These are phyloP conservation scores for Stemphylium vesicarium DNA, from an alignment of 2,329 filamentous ascomycete species.

Conservation along the genomic window DNA sequence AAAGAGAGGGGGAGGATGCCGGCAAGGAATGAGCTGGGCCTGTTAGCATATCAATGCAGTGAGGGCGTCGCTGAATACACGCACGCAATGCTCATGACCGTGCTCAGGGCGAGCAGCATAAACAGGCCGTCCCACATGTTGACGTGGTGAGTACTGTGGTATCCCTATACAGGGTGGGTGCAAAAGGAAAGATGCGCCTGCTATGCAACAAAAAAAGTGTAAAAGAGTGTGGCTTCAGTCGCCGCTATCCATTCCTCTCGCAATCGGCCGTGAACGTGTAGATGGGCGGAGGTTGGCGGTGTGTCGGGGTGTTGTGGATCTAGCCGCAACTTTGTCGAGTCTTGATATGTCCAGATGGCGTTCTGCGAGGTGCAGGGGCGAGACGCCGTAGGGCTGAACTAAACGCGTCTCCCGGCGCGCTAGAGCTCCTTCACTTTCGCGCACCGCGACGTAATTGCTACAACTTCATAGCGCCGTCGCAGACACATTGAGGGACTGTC, in stretches of 20 bases:
- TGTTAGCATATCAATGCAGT: slow-evolving; percentile 17
- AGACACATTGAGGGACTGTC: neutral
- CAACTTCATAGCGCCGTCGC: slow-evolving; percentile 2
- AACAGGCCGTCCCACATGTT: slow-evolving; percentile 67
- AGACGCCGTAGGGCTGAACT: slow-evolving; percentile 31
- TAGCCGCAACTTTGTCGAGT: slow-evolving; percentile 21
- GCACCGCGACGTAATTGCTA: neutral
- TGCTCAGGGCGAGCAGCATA: slow-evolving; percentile 68
- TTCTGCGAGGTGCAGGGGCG: slow-evolving; percentile 17
- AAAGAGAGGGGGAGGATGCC: slow-evolving; percentile 90
- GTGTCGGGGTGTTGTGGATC: slow-evolving; percentile 5
- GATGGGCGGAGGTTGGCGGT: slow-evolving; percentile 5
- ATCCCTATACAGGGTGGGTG: slow-evolving; percentile 10
- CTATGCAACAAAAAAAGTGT: slow-evolving; percentile 15
- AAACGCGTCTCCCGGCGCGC: slow-evolving; percentile 31
- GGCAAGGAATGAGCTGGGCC: slow-evolving; percentile 83
- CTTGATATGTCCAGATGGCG: slow-evolving; percentile 3
- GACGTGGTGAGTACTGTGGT: slow-evolving; percentile 21
- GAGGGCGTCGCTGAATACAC: slow-evolving; percentile 25
- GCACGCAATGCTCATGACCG: slow-evolving; percentile 70
- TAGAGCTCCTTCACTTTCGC: slow-evolving; percentile 24
- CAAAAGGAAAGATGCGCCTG: slow-evolving; percentile 21
- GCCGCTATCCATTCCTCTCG: slow-evolving; percentile 24
- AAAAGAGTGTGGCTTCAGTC: slow-evolving; percentile 20
- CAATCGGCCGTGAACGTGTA: slow-evolving; percentile 5